Base-by-base conservation (phyloP, 2,329 filamentous ascomycete species). In the Orbilia brochopaga region DNA sequence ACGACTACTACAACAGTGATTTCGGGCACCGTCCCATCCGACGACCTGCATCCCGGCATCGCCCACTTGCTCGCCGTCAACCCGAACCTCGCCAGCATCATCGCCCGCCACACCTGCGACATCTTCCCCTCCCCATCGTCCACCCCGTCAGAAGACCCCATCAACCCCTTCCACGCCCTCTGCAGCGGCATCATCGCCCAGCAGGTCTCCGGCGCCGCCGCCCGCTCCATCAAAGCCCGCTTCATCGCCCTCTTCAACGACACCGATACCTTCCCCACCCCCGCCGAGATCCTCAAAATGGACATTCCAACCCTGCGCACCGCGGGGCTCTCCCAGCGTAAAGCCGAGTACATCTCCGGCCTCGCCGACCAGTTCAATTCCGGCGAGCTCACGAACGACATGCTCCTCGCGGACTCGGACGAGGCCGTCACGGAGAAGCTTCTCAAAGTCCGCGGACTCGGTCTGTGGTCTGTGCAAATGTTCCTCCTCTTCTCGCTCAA, bases 401-500 rank as follows among this genome's bases (percentile, higher is more conserved):
- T 94, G 83, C 84, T 97, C 19, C 85, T 90, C 58, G 85, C 86
- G 37, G 91, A 91, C 1, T 85, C 87, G 3, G 94, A 99, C 78
- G 92, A 96, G 56, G 90, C 96, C 75, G 85, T 99, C 6, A 83
- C 97, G 74, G 86, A 90, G 79, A 88, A 85, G 78, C 83, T 99
- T 53, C 91, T 90, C 53, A 90, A 92, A 0, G 92, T 99, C 3
- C 85, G 93, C 8, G 94, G 94, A 0, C 81, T 97, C 55, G 94
- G 94, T 0, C 85, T 84, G 60, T 97, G 94, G 94, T 92, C 88
- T 53, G 92, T 96, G 13, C 92, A 97, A 82, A 97, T 99, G 94
- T 99, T 99, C 82, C 91, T 92, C 55, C 91, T 90, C 80, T 97
- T 99, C 80, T 90, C 87, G n/a, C 82, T 99, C 44, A 97, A 97